phyloP scores from a whole-genome alignment of 2,329 filamentous ascomycete genomes.

The Hypoxylon sp. region DNA sequence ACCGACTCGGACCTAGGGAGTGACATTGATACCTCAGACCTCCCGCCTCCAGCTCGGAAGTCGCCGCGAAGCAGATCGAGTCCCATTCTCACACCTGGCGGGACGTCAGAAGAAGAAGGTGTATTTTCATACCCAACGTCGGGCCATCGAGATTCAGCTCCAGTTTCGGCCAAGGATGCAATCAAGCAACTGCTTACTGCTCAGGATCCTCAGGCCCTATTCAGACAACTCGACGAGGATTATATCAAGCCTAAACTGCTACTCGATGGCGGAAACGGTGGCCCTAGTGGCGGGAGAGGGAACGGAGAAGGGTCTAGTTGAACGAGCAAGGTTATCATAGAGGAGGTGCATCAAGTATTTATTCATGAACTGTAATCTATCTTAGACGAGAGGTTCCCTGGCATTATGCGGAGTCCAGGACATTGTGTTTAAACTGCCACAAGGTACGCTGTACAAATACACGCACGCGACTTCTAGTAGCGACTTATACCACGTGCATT shows the following conservation, averaged over 20 bases:
- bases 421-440: conserved; percentile 23
- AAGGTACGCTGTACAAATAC: conserved; percentile 2
- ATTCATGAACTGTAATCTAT: conserved; percentile 34
- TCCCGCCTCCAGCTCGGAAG: conserved; percentile 71
- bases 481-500: background rate
- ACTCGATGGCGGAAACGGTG: conserved; percentile 74
- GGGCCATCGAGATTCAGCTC: conserved; percentile 54
- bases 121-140: conserved; percentile 57
- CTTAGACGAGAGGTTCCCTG: conserved; percentile 26
- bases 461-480: background rate
- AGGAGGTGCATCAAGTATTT: conserved; percentile 28
- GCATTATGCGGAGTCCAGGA: conserved; percentile 38
- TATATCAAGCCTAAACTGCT: conserved; percentile 94
- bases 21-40: conserved; percentile 76
- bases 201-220: conserved; percentile 90
- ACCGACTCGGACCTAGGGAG: conserved; percentile 73
- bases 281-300: conserved; percentile 45
- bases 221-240: conserved; percentile 93
- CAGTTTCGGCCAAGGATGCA: conserved; percentile 80
- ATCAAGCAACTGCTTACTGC: conserved; percentile 85
- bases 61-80: conserved; percentile 59
- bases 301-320: conserved; percentile 50
- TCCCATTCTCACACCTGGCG: conserved; percentile 55
- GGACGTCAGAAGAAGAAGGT: conserved; percentile 51
- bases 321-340: conserved; percentile 20